phyloP scores from a whole-genome alignment of 441 rosid genomes.

The Pelargonium myrrhifolium region DNA sequence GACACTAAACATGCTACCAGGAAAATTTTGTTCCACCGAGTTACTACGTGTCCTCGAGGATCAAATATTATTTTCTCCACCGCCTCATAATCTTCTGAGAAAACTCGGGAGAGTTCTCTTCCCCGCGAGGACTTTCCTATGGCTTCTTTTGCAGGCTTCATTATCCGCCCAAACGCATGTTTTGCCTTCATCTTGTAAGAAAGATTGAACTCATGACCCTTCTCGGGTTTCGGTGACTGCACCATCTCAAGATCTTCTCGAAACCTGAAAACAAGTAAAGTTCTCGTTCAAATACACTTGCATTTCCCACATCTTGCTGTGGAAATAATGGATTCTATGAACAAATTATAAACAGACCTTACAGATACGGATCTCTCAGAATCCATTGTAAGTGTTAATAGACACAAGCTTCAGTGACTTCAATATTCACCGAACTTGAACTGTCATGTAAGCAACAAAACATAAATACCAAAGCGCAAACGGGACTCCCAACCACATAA shows the following conservation, averaged over 20 bases:
- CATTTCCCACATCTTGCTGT: background rate
- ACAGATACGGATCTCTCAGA: conserved; percentile 23
- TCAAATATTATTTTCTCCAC: conserved; percentile 32
- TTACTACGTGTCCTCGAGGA: conserved; percentile 39
- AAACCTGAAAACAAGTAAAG: conserved; percentile 27
- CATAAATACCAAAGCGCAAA: conserved; percentile 3
- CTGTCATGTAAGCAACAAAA: conserved; percentile 17
- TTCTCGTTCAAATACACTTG: background rate
- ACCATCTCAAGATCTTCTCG: conserved; percentile 23
- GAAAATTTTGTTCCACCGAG: conserved; percentile 45
- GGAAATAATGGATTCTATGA: background rate
- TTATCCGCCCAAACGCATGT: conserved; percentile 4
- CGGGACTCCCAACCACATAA: conserved; percentile 11
- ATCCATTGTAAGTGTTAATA: conserved; percentile 24
- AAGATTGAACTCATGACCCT: conserved; percentile 1
- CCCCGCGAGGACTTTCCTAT: conserved; percentile 13
- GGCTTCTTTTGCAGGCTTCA: conserved; percentile 13
- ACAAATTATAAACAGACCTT: conserved; percentile 24
- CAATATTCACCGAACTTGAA: conserved; percentile 8
- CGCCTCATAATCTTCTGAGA: conserved; percentile 44
- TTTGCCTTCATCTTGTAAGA: conserved; percentile 16
- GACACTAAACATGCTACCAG: conserved; percentile 48
- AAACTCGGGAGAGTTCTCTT: conserved; percentile 43
- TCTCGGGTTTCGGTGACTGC: conserved; percentile 9
- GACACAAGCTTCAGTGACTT: conserved; percentile 5